Evolutionary conservation across 352 stramenopile species (phyloP), one percentile per base, ranked within the genome.

Genomic region (Pythium biforme): DNA sequence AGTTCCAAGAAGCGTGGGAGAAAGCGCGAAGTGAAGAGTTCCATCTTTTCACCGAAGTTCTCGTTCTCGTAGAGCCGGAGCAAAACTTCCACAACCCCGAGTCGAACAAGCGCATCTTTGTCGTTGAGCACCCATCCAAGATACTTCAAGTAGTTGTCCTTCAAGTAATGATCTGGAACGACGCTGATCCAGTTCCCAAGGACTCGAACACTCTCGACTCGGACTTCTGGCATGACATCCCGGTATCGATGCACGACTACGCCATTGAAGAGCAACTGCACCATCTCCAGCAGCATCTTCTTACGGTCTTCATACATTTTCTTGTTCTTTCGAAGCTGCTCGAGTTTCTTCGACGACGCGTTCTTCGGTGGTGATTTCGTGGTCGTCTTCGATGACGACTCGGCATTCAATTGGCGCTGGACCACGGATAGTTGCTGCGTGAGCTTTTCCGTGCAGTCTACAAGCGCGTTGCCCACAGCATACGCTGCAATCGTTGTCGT

Each of bases 121-220:
- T 98, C 94, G 59, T 89, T 95, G 45, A 98, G 61, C 63, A 98
- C 89, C 95, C 95, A 99, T 6, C 92, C 95, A 53, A 98, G 83
- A 70, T 98, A 98, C 70, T 99, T 99, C 53, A 99, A 69, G 62
- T 96, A 97, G 60, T 95, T 97, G 63, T 97, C 88, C 49, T 92
- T 92, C 33, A 98, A 69, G 55, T 97, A 99, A 0, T 97, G 75
- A 34, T 96, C 88, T 0, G 94, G 92, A 20, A 97, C 60, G 15
- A 86, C 75, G 12, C 84, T 73, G 31, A 90, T 92, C 84, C 95
- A 97, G 41, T 85, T 68, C 0, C 83, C 84, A 10, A 99, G 79
- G 10, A 84, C 78, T 20, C 88, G 64, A 7, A 98, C 76, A 45
- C 77, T 97, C 27, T 86, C 76, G 9, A 78, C 66, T 22, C 96